Evolutionary conservation across 2,329 filamentous ascomycete species (phyloP).

Genomic region (Immersiporthe knoxdaviesiana): DNA sequence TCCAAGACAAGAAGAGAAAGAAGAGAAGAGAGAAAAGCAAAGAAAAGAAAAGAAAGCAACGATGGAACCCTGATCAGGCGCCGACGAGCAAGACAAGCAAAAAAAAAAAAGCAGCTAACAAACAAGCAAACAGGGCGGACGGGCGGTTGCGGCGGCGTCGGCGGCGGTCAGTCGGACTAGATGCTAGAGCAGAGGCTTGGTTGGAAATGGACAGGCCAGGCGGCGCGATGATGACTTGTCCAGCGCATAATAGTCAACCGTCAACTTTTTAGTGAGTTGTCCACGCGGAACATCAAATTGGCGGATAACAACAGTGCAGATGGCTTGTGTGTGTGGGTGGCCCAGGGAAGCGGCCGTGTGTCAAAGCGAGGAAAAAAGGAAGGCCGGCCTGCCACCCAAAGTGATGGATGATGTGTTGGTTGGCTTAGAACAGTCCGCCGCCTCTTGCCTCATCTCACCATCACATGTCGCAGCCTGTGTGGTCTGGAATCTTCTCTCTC

Average conservation of each 20-base stretch:
- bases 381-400: constrained; percentile 7
- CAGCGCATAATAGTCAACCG: not conserved
- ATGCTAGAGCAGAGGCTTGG: not conserved
- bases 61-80: not conserved
- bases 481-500: not conserved
- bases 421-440: constrained; percentile 13
- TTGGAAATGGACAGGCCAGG: not conserved
- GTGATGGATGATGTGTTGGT: constrained; percentile 1
- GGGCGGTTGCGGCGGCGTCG: not conserved
- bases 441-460: constrained; percentile 1
- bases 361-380: too few relatives aligned
- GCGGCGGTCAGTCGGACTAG: not conserved
- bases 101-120: not conserved
- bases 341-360: constrained; percentile 1
- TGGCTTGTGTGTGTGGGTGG: not conserved
- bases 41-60: too few relatives aligned
- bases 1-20: not conserved
- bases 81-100: not conserved
- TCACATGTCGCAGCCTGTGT: not conserved
- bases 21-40: not conserved
- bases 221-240: not conserved
- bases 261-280: not conserved
- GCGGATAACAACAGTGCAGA: not conserved
- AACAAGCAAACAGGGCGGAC: not conserved
- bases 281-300: not conserved